A percentile compares a stretch with the other conserved stretches of the same genome.
Conservation (phyloP, 768 basidiomycete species). For the Panus rudis region DNA sequence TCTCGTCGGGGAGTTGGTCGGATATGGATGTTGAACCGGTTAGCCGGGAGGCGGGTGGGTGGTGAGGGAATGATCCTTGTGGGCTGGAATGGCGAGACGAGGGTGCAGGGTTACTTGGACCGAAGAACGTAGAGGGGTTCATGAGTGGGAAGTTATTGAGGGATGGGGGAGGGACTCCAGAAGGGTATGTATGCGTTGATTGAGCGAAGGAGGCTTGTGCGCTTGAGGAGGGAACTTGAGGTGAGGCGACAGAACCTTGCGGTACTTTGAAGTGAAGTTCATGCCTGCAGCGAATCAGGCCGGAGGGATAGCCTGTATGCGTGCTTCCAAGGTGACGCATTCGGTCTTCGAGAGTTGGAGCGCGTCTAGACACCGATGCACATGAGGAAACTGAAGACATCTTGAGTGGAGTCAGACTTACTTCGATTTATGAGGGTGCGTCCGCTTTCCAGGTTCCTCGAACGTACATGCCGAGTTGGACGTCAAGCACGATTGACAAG, state of each 20-base stretch:
- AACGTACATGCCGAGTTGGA: slow-evolving; percentile 80
- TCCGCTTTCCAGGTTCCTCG: slow-evolving; percentile 81
- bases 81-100: slow-evolving; percentile 44
- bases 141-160: slow-evolving; percentile 72
- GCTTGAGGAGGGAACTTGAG: slow-evolving; percentile 25
- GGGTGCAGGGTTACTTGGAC: slow-evolving; percentile 33
- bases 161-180: slow-evolving; percentile 72
- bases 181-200: slow-evolving; percentile 33
- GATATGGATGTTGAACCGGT: slow-evolving; percentile 11
- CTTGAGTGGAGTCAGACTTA: slow-evolving; percentile 38
- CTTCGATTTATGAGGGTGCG: slow-evolving; percentile 87
- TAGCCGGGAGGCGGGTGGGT: slow-evolving; percentile 18
- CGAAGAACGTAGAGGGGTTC: slow-evolving; percentile 77
- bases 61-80: slow-evolving; percentile 35
- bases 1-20: slow-evolving; percentile 50
- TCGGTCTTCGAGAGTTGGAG: slow-evolving; percentile 78
- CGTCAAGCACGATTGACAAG: slow-evolving; percentile 82
- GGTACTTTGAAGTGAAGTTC: too few relatives aligned
- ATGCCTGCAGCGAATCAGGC: slow-evolving; percentile 68
- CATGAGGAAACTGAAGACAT: not conserved
- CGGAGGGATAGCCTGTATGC: slow-evolving; percentile 80
- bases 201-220: slow-evolving; percentile 34
- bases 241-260: slow-evolving; percentile 26
- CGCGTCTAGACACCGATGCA: slow-evolving; percentile 40
- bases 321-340: slow-evolving; percentile 84